Evolutionary conservation across 2,329 filamentous ascomycete genomes (phyloP).

Genomic region (Chaetomium globosum): DNA sequence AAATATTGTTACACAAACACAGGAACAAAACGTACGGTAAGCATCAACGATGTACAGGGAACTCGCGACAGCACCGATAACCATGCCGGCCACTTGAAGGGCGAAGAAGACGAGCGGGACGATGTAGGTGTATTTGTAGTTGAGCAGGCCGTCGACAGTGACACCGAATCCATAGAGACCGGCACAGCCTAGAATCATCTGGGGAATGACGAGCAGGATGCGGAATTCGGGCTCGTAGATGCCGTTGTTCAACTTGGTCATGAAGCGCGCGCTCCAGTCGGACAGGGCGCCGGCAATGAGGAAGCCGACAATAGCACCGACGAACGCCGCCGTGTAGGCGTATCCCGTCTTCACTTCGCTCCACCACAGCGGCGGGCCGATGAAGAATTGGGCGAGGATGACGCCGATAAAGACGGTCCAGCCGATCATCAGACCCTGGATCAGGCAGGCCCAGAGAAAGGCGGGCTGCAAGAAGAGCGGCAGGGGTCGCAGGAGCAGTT

Average conservation of each 20-base stretch:
- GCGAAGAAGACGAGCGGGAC: slow-evolving; percentile 81
- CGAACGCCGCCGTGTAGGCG: slow-evolving; percentile 80
- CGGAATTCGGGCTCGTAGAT: slow-evolving; percentile 92
- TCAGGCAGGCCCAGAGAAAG: slow-evolving; percentile 76
- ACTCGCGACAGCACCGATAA: slow-evolving; percentile 82
- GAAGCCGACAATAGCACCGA: slow-evolving; percentile 80
- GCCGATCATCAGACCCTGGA: slow-evolving; percentile 87
- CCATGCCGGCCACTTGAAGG: slow-evolving; percentile 85
- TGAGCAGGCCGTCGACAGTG: slow-evolving; percentile 62
- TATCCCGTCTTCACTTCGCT: slow-evolving; percentile 80
- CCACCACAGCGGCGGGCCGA: slow-evolving; percentile 80
- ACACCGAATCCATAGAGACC: slow-evolving; percentile 85
- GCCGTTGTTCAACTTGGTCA: slow-evolving; percentile 76
- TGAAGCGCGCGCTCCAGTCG: slow-evolving; percentile 69
- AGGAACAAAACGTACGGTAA: slow-evolving; percentile 65
- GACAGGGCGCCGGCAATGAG: slow-evolving; percentile 71
- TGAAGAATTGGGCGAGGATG: slow-evolving; percentile 78
- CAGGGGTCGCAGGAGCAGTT: slow-evolving; percentile 70
- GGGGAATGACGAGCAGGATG: slow-evolving; percentile 78
- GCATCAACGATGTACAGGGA: slow-evolving; percentile 91
- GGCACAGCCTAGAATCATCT: slow-evolving; percentile 74
- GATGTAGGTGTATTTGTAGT: slow-evolving; percentile 66
- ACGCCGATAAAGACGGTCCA: slow-evolving; percentile 95
- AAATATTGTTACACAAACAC: too few relatives aligned
- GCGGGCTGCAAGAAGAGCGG: slow-evolving; percentile 82